Evolutionary conservation across 306 rosid species (phyloP).

Genomic region (Chamaecrista fasciculata): DNA sequence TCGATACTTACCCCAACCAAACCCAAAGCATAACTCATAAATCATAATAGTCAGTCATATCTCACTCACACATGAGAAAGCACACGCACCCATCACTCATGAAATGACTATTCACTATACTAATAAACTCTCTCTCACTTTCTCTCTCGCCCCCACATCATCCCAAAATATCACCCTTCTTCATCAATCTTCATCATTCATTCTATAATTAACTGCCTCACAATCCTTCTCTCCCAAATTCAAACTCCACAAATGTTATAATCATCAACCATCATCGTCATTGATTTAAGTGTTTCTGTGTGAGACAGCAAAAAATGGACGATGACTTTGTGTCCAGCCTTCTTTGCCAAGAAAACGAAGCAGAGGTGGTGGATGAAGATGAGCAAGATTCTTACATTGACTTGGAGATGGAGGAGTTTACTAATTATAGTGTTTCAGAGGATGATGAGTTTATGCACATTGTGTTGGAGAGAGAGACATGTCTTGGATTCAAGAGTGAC

Average conservation of each 20-base stretch:
- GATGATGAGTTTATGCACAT: constrained; percentile 45
- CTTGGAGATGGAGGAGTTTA: constrained; percentile 15
- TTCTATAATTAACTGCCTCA: constrained; percentile 39
- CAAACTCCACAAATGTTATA: constrained; percentile 15
- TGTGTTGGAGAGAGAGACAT: constrained; percentile 53
- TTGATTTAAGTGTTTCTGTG: constrained; percentile 16
- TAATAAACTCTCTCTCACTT: too few relatives aligned
- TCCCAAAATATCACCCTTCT: constrained; percentile 15
- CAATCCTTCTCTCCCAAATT: constrained; percentile 11
- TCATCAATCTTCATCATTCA: background rate
- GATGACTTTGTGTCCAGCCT: constrained; percentile 42
- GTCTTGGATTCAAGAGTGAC: constrained; percentile 42
- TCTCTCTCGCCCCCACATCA: constrained; percentile 4
- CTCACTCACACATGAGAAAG: background rate
- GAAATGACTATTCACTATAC: too few relatives aligned
- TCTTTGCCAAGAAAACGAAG: constrained; percentile 47
- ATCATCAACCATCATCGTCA: background rate
- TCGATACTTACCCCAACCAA: constrained; percentile 7
- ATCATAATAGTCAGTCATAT: too few relatives aligned
- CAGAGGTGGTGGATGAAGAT: constrained; percentile 35
- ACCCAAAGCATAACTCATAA: background rate
- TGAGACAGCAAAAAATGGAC: constrained; percentile 31
- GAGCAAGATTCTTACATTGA: background rate
- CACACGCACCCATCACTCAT: background rate
- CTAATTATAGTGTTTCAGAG: constrained; percentile 36